Evolutionary conservation across 345 rosid genomes (phyloP).

Genomic region (Murraya paniculata): DNA sequence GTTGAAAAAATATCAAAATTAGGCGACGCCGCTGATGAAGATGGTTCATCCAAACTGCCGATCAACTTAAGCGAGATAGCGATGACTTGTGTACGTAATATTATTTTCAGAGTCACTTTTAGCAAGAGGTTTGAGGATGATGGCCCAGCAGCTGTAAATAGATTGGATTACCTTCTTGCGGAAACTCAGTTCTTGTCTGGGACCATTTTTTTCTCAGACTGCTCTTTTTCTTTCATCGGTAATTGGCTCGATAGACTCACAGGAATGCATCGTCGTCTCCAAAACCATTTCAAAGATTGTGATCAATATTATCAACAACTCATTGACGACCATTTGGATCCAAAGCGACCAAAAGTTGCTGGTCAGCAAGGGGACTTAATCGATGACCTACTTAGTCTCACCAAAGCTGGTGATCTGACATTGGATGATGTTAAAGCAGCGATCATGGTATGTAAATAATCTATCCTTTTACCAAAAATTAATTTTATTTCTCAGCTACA

Average conservation of each 20-base stretch:
- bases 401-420: background rate
- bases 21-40: no score
- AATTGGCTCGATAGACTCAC: conserved; percentile 39
- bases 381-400: background rate
- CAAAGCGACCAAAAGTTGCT: conserved; percentile 17
- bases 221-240: conserved; percentile 33
- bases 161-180: conserved; percentile 22
- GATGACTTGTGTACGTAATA: conserved; percentile 18
- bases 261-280: conserved; percentile 30
- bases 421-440: conserved; percentile 50
- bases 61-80: conserved; percentile 27
- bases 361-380: background rate
- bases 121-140: conserved; percentile 36
- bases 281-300: conserved; percentile 27
- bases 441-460: conserved; percentile 35
- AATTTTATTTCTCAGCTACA: no score
- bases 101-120: conserved; percentile 37
- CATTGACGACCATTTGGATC: conserved; percentile 8
- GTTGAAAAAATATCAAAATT: background rate
- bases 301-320: conserved; percentile 36
- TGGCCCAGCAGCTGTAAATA: conserved; percentile 13
- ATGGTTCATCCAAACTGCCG: background rate
- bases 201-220: conserved; percentile 37
- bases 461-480: background rate
- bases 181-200: conserved; percentile 31